Conservation (phyloP, 1,284 basidiomycete genomes). For the Meira nashicola region DNA sequence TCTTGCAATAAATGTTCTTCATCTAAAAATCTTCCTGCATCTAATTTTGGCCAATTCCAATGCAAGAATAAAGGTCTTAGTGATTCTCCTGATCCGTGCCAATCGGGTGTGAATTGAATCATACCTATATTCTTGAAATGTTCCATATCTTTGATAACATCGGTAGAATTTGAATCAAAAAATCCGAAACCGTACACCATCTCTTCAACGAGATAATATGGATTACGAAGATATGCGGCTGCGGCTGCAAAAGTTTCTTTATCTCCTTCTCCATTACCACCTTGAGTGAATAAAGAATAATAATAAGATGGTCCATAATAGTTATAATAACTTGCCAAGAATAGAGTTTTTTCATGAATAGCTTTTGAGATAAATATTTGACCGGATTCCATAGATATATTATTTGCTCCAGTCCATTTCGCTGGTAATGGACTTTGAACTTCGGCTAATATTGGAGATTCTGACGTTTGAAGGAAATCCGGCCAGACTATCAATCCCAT, state of each 20-base stretch:
- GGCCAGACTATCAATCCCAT: neutral
- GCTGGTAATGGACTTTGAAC: neutral
- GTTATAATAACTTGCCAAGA: slow-evolving; percentile 1
- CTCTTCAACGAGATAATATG: neutral
- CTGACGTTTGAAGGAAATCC: neutral
- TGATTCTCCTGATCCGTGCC: no score
- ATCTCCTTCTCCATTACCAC: neutral
- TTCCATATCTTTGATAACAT: no score
- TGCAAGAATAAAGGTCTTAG: neutral
- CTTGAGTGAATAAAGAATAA: slow-evolving; percentile 1
- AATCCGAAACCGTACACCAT: no score
- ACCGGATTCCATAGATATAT: neutral
- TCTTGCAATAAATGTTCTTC: neutral
- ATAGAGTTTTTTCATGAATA: neutral
- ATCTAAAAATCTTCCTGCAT: slow-evolving; percentile 1
- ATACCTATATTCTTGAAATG: no score
- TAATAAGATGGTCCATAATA: neutral
- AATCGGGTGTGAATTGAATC: no score
- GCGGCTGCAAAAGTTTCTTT: slow-evolving; percentile 3
- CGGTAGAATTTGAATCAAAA: no score
- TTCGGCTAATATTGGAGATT: neutral
- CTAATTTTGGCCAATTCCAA: neutral
- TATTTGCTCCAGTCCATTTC: neutral
- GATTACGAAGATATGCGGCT: neutral
- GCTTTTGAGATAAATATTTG: neutral